phyloP scores from a whole-genome alignment of 345 rosid species.

The Salix dunnii region DNA sequence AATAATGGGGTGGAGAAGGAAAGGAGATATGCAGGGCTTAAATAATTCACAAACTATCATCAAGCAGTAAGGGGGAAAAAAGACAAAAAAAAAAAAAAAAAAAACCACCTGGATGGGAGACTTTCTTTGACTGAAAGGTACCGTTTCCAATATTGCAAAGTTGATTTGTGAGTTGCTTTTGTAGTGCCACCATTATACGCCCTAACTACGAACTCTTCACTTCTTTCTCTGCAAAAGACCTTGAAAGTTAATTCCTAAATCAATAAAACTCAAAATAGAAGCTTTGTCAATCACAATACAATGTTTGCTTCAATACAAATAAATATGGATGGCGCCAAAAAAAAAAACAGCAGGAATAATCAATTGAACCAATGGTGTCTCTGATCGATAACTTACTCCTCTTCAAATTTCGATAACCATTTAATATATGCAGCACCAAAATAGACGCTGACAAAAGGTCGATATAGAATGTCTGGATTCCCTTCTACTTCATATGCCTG shows the following conservation, averaged over 20 bases:
- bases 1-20: background rate
- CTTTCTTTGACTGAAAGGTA: constrained; percentile 75
- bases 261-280: background rate
- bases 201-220: constrained; percentile 85
- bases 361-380: background rate
- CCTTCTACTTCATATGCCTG: constrained; percentile 47
- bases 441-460: constrained; percentile 76
- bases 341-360: background rate
- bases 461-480: constrained; percentile 62
- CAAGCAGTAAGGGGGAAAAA: background rate
- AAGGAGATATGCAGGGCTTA: background rate
- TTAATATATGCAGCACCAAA: constrained; percentile 85
- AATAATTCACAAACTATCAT: background rate
- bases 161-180: constrained; percentile 80
- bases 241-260: constrained; percentile 13
- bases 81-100: background rate
- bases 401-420: constrained; percentile 70
- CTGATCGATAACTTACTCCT: constrained; percentile 42
- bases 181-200: constrained; percentile 77
- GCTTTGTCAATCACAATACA: constrained; percentile 4
- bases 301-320: background rate
- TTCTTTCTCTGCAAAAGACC: constrained; percentile 57
- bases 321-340: background rate
- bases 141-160: constrained; percentile 77
- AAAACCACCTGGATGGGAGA: constrained; percentile 60